Conservation (phyloP, 2,329 filamentous ascomycete species). For the Xylariaceae sp. region DNA sequence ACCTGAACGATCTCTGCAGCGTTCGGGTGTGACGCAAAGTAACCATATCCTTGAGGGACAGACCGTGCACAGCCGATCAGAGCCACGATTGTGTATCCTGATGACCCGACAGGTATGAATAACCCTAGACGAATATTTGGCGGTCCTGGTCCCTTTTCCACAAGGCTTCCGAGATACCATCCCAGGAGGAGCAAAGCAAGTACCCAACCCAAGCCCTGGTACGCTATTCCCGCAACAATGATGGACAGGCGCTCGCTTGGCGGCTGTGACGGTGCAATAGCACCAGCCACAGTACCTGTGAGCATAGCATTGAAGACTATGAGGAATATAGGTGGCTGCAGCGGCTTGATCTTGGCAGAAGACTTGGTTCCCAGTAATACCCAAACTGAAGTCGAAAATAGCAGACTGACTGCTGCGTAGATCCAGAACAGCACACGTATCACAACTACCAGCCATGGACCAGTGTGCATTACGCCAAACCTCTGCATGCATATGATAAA, state of each 20-base stretch:
- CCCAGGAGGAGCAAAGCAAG: conserved; percentile 59
- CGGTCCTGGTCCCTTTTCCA: conserved; percentile 46
- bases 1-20: conserved; percentile 11
- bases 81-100: conserved; percentile 13
- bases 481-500: conserved; percentile 52
- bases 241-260: conserved; percentile 49
- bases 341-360: conserved; percentile 45
- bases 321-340: conserved; percentile 62
- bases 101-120: conserved; percentile 58
- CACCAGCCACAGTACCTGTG: conserved; percentile 56
- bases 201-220: conserved; percentile 60
- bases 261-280: conserved; percentile 49
- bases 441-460: conserved; percentile 48
- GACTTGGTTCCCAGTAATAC: conserved; percentile 52
- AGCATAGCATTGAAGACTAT: conserved; percentile 65
- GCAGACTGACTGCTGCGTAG: conserved; percentile 54
- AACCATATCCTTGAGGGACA: conserved; percentile 12
- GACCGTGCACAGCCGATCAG: conserved; percentile 16
- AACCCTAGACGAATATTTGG: conserved; percentile 58
- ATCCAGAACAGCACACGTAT: conserved; percentile 60
- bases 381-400: conserved; percentile 55
- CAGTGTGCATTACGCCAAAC: conserved; percentile 48
- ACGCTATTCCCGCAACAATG: conserved; percentile 55
- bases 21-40: conserved; percentile 10
- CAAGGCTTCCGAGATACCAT: conserved; percentile 57